Conservation (phyloP, 2,329 filamentous ascomycete species). For the Teratosphaeria gauchensis region DNA sequence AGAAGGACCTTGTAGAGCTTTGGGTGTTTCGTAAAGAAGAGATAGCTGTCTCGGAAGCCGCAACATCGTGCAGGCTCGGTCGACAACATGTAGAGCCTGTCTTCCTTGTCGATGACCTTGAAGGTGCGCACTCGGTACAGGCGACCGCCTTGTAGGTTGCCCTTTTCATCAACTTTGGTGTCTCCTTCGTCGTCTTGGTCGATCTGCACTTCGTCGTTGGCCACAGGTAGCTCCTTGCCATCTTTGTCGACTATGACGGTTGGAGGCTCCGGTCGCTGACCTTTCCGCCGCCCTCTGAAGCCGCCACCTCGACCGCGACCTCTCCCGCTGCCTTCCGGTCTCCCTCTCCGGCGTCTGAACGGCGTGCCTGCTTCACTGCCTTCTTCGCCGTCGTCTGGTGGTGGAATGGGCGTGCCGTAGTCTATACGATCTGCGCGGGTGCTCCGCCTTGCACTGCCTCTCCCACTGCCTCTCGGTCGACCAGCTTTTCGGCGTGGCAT, state of each 20-base stretch:
- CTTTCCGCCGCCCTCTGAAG: conserved; percentile 64
- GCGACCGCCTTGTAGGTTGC: conserved; percentile 69
- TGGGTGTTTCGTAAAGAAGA: conserved; percentile 98
- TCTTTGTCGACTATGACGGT: conserved; percentile 87
- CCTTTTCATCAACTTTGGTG: conserved; percentile 83
- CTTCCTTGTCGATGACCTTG: conserved; percentile 72
- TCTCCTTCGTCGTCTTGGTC: conserved; percentile 83
- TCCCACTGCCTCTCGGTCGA: conserved; percentile 27
- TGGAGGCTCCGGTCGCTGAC: conserved; percentile 59
- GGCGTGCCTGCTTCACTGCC: conserved; percentile 40
- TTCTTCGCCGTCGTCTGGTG: conserved; percentile 25
- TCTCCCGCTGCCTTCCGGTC: conserved; percentile 30
- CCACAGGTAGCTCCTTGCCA: conserved; percentile 81
- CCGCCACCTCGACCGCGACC: conserved; percentile 43
- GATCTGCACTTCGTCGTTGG: conserved; percentile 82
- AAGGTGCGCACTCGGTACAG: conserved; percentile 96
- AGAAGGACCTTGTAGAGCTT: conserved; percentile 97
- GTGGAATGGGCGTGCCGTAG: conserved; percentile 55
- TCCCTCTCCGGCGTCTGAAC: conserved; percentile 39
- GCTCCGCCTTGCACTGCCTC: conserved; percentile 29
- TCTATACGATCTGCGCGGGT: conserved; percentile 51
- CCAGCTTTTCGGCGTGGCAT: conserved; percentile 27
- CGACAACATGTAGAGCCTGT: conserved; percentile 93
- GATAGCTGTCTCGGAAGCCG: conserved; percentile 93
- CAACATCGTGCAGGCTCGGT: conserved; percentile 95